Percentiles rank a stretch among this genome's conserved stretches.
phyloP scores from a whole-genome alignment of 1,139 yeast species.

The Hemisphaericaspora lyxosophila region DNA sequence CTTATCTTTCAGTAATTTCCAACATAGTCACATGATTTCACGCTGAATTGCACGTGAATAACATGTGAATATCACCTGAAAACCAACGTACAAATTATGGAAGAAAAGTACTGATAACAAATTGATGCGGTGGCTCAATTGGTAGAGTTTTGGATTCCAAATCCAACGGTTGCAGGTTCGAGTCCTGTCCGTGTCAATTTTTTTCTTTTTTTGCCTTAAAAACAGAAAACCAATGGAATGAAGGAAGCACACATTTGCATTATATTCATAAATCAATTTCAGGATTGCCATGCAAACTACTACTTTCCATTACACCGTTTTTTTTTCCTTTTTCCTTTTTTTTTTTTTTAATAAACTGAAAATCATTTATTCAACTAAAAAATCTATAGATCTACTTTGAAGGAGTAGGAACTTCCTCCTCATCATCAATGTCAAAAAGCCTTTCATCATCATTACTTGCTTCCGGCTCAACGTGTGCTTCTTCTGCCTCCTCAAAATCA shows the following conservation, averaged over 20 bases:
- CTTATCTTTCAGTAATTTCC: too few relatives aligned
- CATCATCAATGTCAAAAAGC: slow-evolving; percentile 41
- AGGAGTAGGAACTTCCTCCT: slow-evolving; percentile 22
- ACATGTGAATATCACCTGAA: not conserved
- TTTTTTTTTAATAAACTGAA: too few relatives aligned
- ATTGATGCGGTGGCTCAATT: slow-evolving; percentile 31
- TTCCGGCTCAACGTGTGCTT: slow-evolving; percentile 8
- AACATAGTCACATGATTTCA: too few relatives aligned
- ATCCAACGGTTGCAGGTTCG: slow-evolving; percentile 34
- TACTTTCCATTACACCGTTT: not conserved
- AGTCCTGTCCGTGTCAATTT: slow-evolving; percentile 31
- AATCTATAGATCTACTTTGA: not conserved
- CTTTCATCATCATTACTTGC: slow-evolving; percentile 27
- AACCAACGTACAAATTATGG: not conserved
- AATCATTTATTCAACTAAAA: too few relatives aligned
- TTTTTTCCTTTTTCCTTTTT: too few relatives aligned
- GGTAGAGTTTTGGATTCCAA: slow-evolving; percentile 33
- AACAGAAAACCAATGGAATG: too few relatives aligned
- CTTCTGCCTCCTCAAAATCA: slow-evolving; percentile 14
- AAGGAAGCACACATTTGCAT: too few relatives aligned
- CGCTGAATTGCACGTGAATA: not conserved
- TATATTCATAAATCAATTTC: too few relatives aligned
- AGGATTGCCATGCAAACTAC: not conserved
- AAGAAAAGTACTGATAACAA: not conserved
- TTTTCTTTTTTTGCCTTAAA: not conserved